Conservation (phyloP, 306 rosid genomes). For the Lotus japonicus region DNA sequence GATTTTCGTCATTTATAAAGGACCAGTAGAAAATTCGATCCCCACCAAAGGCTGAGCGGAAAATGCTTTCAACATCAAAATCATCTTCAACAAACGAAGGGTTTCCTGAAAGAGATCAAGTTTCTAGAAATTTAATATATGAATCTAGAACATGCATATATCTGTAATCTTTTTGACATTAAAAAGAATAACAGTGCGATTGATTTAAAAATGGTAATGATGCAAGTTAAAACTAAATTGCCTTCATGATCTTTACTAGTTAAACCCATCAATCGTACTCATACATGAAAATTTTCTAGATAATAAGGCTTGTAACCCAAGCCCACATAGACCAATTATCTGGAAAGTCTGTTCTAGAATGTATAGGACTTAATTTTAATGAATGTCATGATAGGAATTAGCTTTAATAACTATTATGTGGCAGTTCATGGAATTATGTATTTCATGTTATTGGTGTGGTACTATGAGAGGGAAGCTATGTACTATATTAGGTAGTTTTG, state of each 20-base stretch:
- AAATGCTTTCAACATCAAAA: slow-evolving; percentile 50
- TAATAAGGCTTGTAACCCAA: too few species aligned
- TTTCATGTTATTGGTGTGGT: too few species aligned
- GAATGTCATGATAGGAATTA: too few species aligned
- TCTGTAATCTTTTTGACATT: not conserved
- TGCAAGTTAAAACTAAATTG: slow-evolving; percentile 10
- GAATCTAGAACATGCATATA: slow-evolving; percentile 9
- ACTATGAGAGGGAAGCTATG: too few species aligned
- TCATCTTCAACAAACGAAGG: slow-evolving; percentile 57
- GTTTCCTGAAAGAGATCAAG: slow-evolving; percentile 36
- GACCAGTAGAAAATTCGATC: slow-evolving; percentile 51
- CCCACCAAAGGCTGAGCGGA: slow-evolving; percentile 62
- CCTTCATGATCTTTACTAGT: not conserved
- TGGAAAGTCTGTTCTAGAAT: too few species aligned
- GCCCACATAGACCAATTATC: too few species aligned
- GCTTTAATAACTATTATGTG: too few species aligned
- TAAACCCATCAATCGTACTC: not conserved
- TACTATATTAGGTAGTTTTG: too few species aligned
- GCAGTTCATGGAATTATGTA: too few species aligned
- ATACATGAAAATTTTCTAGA: not conserved
- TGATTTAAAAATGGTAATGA: slow-evolving; percentile 11
- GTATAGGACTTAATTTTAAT: too few species aligned
- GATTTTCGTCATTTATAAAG: slow-evolving; percentile 58
- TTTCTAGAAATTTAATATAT: not conserved
- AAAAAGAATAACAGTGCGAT: not conserved